Evolutionary conservation across 2,329 filamentous ascomycete genomes (phyloP), one percentile per base, ranked within the genome.

Genomic region (Fusarium sp.): DNA sequence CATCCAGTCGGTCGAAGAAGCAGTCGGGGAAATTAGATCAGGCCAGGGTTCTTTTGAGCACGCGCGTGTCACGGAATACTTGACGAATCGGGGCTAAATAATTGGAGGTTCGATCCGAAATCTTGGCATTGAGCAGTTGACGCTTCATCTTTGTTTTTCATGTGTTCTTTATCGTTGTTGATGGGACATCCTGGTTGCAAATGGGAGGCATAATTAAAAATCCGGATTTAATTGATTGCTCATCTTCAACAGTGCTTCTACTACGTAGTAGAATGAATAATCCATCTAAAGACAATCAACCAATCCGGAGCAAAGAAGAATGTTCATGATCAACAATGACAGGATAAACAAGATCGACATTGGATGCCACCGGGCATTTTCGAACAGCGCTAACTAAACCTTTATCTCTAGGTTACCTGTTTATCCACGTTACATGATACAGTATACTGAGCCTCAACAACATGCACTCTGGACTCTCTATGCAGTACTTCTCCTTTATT

Each of bases 1-100:
- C 30, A 59, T 24, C 24, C 24, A 24, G 24, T 24, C 24, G 24
- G 24, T 24, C 24, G 24, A 24, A 24, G 24, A 24, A 24, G 66
- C 65, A 57, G 48, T 70, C 62, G 50, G 62, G 65, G 66, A 69
- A 67, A 70, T 69, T 70, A 54, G 45, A 62, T 60, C 24, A 40
- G 60, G 65, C 65, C 24, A 40, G 60, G 65, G 60, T 26, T 14
- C 13, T 22, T 15, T 32, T 46, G 33, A 59, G 46, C 54, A 62
- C 40, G 40, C 55, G 48, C 33, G 48, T 62, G 65, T 52, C 50
- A 44, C 51, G 32, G 52, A 49, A 46, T 45, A 54, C 50, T 28
- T 53, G 44, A 56, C 66, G 56, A 69, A 68, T 69, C 61, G 49
- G 52, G 56, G 41, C 61, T 69, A 66, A 65, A 65, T n/a, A 53